phyloP scores from a whole-genome alignment of 2,329 filamentous ascomycete genomes.

The Sclerotinia trifoliorum region DNA sequence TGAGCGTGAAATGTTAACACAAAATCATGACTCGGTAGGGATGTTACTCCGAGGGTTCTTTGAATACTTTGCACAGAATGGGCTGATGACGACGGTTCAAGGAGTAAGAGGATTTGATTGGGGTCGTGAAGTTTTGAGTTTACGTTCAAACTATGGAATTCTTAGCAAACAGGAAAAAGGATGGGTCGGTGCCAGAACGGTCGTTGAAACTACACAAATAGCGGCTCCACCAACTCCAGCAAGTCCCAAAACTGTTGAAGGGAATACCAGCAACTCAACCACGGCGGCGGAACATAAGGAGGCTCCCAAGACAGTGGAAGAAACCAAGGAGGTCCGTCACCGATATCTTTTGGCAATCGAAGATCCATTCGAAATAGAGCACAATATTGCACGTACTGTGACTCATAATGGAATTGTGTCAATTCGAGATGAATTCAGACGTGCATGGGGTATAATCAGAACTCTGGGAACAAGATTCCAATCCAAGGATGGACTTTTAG shows the following conservation, averaged over 20 bases:
- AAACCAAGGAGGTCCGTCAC: constrained; percentile 67
- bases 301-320: constrained; percentile 32
- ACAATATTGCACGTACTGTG: constrained; percentile 86
- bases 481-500: constrained; percentile 32
- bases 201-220: constrained; percentile 51
- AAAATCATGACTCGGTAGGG: constrained; percentile 69
- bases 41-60: constrained; percentile 80
- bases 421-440: constrained; percentile 80
- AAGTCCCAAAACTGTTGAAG: neutral
- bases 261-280: neutral
- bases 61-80: constrained; percentile 72
- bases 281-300: constrained; percentile 23
- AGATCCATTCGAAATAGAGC: constrained; percentile 83
- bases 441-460: constrained; percentile 71
- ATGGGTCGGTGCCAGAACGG: constrained; percentile 81
- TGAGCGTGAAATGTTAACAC: constrained; percentile 56
- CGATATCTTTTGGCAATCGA: constrained; percentile 87
- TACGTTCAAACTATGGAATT: constrained; percentile 69
- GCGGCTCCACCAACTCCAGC: constrained; percentile 32
- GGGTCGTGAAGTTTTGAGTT: constrained; percentile 74
- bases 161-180: constrained; percentile 74
- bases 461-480: constrained; percentile 45
- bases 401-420: constrained; percentile 78
- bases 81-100: constrained; percentile 51
- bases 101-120: constrained; percentile 68